Evolutionary conservation across 139 green algal species (phyloP).

Genomic region (Diplosphaera chodatii): DNA sequence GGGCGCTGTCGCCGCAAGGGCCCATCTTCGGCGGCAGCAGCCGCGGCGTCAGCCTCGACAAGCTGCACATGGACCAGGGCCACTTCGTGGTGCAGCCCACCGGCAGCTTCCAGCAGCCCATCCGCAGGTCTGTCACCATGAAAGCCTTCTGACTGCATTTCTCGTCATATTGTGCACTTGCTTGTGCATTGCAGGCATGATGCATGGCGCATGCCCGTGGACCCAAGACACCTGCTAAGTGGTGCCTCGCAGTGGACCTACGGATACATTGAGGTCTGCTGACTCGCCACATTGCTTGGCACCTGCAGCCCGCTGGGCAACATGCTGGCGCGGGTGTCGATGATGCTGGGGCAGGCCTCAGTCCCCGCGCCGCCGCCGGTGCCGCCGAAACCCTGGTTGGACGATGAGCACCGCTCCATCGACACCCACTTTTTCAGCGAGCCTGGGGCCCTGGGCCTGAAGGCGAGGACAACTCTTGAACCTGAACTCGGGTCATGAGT

Average conservation of each 20-base stretch:
- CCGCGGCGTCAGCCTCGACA: too few relatives aligned
- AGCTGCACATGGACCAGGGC: not conserved
- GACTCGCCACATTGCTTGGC: too few relatives aligned
- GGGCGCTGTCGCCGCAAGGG: not conserved
- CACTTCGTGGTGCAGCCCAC: not conserved
- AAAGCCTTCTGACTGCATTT: too few relatives aligned
- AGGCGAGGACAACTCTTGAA: not conserved
- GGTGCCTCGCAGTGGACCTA: too few relatives aligned
- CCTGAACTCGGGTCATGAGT: too few relatives aligned
- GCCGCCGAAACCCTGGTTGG: not conserved
- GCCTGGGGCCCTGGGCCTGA: conserved; percentile 11
- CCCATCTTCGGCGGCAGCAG: not conserved
- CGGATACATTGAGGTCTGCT: too few relatives aligned
- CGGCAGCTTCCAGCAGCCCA: not conserved
- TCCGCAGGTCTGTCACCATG: not conserved
- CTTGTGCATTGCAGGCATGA: too few relatives aligned
- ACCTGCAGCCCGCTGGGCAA: not conserved
- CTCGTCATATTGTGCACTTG: too few relatives aligned
- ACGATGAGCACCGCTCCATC: conserved; percentile 6
- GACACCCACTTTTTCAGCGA: conserved; percentile 7
- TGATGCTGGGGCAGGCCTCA: not conserved
- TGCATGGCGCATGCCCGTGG: too few relatives aligned
- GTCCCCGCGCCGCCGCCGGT: not conserved
- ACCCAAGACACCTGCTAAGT: too few relatives aligned
- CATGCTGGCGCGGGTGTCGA: not conserved